Percentiles rank a stretch among this genome's conserved stretches.
Conservation (phyloP, 495 filamentous ascomycete genomes). For the Penicillium simplicissimum region DNA sequence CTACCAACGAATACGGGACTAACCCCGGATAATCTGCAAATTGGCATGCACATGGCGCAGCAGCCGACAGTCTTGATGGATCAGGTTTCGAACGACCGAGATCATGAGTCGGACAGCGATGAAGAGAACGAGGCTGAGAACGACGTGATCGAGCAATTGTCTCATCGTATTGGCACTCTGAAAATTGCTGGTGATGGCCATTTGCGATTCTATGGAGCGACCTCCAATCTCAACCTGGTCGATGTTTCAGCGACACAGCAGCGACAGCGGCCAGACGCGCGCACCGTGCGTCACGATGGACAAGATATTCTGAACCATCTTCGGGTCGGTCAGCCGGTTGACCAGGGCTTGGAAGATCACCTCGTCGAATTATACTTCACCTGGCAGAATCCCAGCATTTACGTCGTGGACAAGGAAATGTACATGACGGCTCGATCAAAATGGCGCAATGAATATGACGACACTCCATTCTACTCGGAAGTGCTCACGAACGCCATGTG, state of each 20-base stretch:
- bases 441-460: conserved; percentile 44
- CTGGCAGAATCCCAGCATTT: conserved; percentile 53
- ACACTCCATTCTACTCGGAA: conserved; percentile 52
- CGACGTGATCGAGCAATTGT: conserved; percentile 48
- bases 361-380: conserved; percentile 52
- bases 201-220: conserved; percentile 50
- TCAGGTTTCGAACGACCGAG: conserved; percentile 24
- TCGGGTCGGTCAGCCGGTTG: conserved; percentile 45
- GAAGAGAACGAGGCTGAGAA: conserved; percentile 48
- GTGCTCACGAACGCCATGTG: conserved; percentile 55
- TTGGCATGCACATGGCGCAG: conserved; percentile 39
- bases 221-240: conserved; percentile 50
- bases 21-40: conserved; percentile 34
- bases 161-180: conserved; percentile 48
- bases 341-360: conserved; percentile 47
- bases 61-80: conserved; percentile 32
- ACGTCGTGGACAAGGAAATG: conserved; percentile 53
- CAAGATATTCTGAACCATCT: conserved; percentile 47
- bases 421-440: conserved; percentile 42
- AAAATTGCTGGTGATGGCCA: conserved; percentile 53
- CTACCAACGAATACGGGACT: conserved; percentile 27
- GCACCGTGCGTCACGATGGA: conserved; percentile 48
- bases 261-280: conserved; percentile 53
- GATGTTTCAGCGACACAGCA: conserved; percentile 48
- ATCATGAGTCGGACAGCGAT: conserved; percentile 42